Percentiles rank a stretch among this genome's conserved stretches.
Evolutionary conservation across 1,284 basidiomycete species (phyloP).

Genomic region (Meripilus lineatus): DNA sequence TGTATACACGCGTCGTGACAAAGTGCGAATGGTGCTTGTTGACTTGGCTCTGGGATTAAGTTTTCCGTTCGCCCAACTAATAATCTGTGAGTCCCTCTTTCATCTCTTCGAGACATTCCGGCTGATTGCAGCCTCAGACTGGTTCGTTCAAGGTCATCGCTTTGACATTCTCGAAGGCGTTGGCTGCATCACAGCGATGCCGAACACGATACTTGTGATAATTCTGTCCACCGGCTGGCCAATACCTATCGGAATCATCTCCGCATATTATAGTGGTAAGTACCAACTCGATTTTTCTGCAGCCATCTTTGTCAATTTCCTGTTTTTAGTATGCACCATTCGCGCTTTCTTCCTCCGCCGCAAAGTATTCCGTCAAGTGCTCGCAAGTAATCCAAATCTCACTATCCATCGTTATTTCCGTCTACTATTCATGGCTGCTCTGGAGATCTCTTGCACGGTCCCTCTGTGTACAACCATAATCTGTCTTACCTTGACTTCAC

Average conservation of each 20-base stretch:
- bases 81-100: constrained; percentile 28
- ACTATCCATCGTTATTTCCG: constrained; percentile 48
- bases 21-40: constrained; percentile 28
- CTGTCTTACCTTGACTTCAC: constrained; percentile 16
- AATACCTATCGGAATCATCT: constrained; percentile 37
- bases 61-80: constrained; percentile 33
- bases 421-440: constrained; percentile 44
- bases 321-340: too few species aligned
- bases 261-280: constrained; percentile 24
- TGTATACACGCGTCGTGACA: constrained; percentile 23
- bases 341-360: not conserved
- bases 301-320: too few species aligned
- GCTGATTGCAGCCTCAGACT: constrained; percentile 16
- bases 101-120: not conserved
- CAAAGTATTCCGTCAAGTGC: constrained; percentile 20
- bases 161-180: constrained; percentile 55
- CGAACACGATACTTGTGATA: constrained; percentile 40
- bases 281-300: not conserved
- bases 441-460: constrained; percentile 36
- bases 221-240: constrained; percentile 37
- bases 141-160: constrained; percentile 40
- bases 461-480: constrained; percentile 29
- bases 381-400: constrained; percentile 32
- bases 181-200: constrained; percentile 44
- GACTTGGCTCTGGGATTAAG: constrained; percentile 35